Conservation (phyloP, 768 basidiomycete species). For the Phanerodontia chrysosporium region DNA sequence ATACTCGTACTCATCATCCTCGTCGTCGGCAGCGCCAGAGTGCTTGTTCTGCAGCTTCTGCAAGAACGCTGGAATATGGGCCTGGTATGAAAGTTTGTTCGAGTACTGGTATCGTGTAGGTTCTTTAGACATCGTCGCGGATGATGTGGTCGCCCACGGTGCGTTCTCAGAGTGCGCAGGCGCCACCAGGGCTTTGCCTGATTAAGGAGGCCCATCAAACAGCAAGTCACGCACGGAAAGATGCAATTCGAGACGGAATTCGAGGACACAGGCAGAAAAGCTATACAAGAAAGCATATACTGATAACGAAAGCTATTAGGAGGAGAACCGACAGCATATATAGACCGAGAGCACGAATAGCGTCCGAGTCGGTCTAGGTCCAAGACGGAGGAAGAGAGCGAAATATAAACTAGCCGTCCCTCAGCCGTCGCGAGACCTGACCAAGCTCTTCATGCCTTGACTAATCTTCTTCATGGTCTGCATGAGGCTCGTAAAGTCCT, state of each 20-base stretch:
- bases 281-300: neutral
- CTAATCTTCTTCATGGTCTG: constrained; percentile 22
- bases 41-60: constrained; percentile 61
- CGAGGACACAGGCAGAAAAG: neutral
- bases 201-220: neutral
- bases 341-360: neutral
- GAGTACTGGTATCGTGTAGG: constrained; percentile 71
- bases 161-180: neutral
- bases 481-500: constrained; percentile 11
- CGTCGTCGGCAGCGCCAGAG: constrained; percentile 45
- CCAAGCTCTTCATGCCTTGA: constrained; percentile 21
- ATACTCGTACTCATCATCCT: constrained; percentile 46
- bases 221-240: neutral
- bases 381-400: neutral
- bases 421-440: neutral
- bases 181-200: constrained; percentile 2
- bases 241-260: neutral
- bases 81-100: constrained; percentile 60
- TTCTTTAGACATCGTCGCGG: constrained; percentile 43
- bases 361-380: neutral
- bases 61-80: constrained; percentile 59
- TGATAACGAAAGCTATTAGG: neutral
- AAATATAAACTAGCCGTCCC: no score
- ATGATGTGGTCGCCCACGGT: neutral
- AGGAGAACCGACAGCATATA: neutral